Base-by-base conservation (phyloP, 2,329 filamentous ascomycete genomes). In the Calonectria multiphialidica region DNA sequence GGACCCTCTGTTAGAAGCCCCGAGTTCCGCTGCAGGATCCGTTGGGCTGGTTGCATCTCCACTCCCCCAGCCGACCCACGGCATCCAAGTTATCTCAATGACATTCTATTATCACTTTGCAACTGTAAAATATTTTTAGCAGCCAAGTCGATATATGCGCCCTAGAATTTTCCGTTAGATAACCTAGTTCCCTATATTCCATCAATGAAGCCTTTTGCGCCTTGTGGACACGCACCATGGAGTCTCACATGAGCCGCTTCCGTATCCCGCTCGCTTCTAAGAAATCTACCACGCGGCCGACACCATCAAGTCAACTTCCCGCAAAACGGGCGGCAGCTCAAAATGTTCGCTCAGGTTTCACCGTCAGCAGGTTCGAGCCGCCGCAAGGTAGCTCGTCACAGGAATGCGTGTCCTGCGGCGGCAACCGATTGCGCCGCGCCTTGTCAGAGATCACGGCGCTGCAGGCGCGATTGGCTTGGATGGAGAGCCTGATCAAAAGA, bases 191-290 rank as follows among this genome's bases (percentile, higher is more conserved):
- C 44, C 4, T 18, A n/a, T 59, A 7, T 5, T 6, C 6, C 3
- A 9, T 40, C 15, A 8, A 28, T 25, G 33, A n/a, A 7, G n/a
- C 6, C 21, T 3, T 21, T 25, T 13, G 2, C 21, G 8, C 37
- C 21, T 18, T 1, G 25, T 28, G 25, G 35, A 23, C 8, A 5
- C 13, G 30, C 35, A 65, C 28, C n/a, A 65, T 65, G 62, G 45
- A 65, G 16, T 65, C 62, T 21, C 45, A 53, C 7, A 65, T 65
- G 62, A 65, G 62, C 45, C 62, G 62, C 28, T 65, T 65, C 23
- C 62, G 62, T 33, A 42, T 65, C 2, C 47, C 62, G 15, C 62
- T 50, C 45, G 23, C 62, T 18, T 50, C 45, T 35, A 42, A 53
- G 33, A 53, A 65, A 9, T 30, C 33, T 18, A 12, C 33, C 9